Base-by-base conservation (phyloP, 805 yeast species). In the Hanseniaspora mollemarum region DNA sequence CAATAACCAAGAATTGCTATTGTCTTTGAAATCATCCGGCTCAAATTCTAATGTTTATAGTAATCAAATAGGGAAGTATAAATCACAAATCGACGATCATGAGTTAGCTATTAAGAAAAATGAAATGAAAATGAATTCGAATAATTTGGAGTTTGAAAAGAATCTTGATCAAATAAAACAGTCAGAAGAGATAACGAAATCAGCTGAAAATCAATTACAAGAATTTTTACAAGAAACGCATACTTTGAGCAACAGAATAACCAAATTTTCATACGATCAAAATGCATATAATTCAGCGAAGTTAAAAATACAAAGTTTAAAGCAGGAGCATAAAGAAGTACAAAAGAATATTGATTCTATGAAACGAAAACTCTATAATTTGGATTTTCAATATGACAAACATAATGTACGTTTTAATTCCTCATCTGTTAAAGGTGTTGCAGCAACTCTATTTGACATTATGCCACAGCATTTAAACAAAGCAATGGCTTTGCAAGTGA, bases 1-100 rank as follows among this genome's bases (percentile, higher is more conserved):
- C 31, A 73, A 70, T 53, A 85, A 83, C 57, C 90, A 85, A 58
- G 96, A 88, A 54, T 70, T 88, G 10, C 66, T 86, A 9, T 83
- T 92, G 0, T 81, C 94, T 0, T 70, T 88, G 37, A 79, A 87
- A 0, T 86, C 95, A 0, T 96, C 96, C 58, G 80, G 88, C n/a
- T 83, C 95, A 0, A 77, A 94, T 0, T 80, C 77, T 58, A 80
- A 83, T 31, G 96, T 96, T 8, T 88, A 85, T 63, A 67, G 73
- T 54, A 73, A 80, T 2, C 95, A 87, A 58, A 65, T 87, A 38
- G 76, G 76, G 52, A 78, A 76, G 43, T 78, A 77, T 8, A 81
- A 81, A 57, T 73, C 73, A 22, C 71, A 69, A 36, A 62, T 80
- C 6, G 74, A 79, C 42, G 73, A 75, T 19, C 67, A 77, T 1